These are phyloP conservation scores for Brasenia schreberi DNA, from an alignment of 164 flowering plant species.

Conservation along the genomic window DNA sequence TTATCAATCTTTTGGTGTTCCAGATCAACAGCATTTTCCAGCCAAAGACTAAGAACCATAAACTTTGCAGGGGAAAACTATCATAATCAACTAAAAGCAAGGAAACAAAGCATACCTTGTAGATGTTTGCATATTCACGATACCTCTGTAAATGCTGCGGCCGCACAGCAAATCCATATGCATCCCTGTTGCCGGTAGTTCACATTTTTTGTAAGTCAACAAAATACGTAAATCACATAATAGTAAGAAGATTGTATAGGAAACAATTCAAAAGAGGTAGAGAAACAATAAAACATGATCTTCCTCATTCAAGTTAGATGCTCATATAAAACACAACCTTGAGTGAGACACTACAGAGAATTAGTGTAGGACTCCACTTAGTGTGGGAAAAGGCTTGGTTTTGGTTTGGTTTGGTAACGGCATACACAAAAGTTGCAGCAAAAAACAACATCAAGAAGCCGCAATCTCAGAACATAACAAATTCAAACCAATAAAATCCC, in stretches of 20 bases:
- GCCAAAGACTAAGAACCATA: neutral
- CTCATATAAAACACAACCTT: no score
- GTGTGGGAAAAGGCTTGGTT: no score
- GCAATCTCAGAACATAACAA: neutral
- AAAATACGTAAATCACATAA: no score
- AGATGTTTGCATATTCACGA: constrained; percentile 59
- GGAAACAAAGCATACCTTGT: constrained; percentile 17
- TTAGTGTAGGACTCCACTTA: no score
- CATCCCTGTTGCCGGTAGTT: constrained; percentile 23
- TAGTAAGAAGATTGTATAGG: no score
- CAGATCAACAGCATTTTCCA: neutral
- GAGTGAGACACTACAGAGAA: no score
- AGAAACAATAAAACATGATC: no score
- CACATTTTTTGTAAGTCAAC: neutral
- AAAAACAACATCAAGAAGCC: neutral
- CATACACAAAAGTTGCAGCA: no score
- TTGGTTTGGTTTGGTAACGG: no score
- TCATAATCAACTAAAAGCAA: neutral
- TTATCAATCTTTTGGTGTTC: neutral
- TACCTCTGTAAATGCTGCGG: constrained; percentile 81
- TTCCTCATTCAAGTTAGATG: no score
- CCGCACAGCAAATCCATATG: constrained; percentile 90
- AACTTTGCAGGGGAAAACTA: neutral
- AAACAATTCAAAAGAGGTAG: no score
- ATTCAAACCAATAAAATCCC: neutral